Percentiles rank a stretch among this genome's conserved stretches.
Evolutionary conservation across 2,329 filamentous ascomycete genomes (phyloP).

Genomic region (Cercospora nicotianae): DNA sequence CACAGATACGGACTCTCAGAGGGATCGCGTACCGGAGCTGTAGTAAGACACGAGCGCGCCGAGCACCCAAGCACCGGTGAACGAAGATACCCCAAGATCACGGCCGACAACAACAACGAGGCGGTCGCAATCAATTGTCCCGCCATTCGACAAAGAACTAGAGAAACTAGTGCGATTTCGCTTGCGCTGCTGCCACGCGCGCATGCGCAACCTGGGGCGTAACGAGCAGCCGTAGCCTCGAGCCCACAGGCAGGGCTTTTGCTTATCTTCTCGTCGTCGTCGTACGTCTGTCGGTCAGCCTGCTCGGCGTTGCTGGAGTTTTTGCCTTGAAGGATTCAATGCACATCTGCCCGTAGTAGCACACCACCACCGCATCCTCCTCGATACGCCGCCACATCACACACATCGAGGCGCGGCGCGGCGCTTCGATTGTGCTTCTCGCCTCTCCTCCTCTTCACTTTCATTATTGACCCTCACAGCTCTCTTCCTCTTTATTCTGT

Average conservation of each 20-base stretch:
- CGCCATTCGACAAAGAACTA: neutral
- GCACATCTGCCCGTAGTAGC: neutral
- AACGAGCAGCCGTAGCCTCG: neutral
- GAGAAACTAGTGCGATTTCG: neutral
- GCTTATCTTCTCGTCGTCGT: neutral
- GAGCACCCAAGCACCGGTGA: neutral
- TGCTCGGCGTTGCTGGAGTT: neutral
- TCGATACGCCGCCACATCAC: constrained; percentile 12
- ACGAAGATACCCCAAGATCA: neutral
- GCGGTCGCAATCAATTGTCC: neutral
- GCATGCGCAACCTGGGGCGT: neutral
- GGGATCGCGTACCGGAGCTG: neutral
- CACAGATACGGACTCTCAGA: neutral
- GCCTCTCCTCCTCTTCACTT: neutral
- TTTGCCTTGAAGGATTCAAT: neutral
- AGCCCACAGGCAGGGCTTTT: neutral
- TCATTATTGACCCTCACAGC: neutral
- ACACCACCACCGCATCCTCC: neutral
- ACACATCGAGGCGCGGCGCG: neutral
- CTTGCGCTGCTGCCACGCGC: constrained; percentile 2
- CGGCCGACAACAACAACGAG: neutral
- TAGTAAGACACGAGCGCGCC: neutral
- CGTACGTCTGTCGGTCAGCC: neutral
- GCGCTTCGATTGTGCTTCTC: neutral
- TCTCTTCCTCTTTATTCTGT: neutral